Percentiles rank a stretch among this genome's conserved stretches.
These are phyloP conservation scores for Boletus sp. DNA, from an alignment of 768 basidiomycete species.

Conservation along the genomic window DNA sequence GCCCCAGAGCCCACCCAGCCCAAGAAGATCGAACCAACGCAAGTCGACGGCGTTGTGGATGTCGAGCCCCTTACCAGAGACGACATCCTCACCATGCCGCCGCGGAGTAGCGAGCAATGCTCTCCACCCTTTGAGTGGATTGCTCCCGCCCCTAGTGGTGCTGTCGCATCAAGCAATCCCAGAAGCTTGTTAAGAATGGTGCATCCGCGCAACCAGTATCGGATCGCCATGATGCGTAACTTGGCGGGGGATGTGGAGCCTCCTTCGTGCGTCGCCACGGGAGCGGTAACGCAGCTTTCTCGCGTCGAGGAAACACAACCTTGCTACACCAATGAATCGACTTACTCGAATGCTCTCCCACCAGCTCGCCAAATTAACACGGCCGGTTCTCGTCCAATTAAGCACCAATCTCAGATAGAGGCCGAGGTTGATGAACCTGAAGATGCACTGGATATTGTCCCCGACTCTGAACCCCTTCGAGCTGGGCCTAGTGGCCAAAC, in stretches of 20 bases:
- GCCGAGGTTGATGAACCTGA: slow-evolving; percentile 21
- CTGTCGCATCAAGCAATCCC: slow-evolving; percentile 25
- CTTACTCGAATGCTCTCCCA: neutral
- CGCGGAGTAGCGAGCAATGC: neutral
- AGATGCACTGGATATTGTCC: slow-evolving; percentile 48
- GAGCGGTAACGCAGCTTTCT: slow-evolving; percentile 17
- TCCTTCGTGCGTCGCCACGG: slow-evolving; percentile 8
- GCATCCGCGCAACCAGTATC: slow-evolving; percentile 32
- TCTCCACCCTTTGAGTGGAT: slow-evolving; percentile 23
- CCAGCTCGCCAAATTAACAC: neutral
- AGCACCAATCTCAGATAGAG: neutral
- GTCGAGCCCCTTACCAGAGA: slow-evolving; percentile 1
- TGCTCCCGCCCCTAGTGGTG: slow-evolving; percentile 12
- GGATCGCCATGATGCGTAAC: slow-evolving; percentile 25
- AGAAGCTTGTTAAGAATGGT: slow-evolving; percentile 33
- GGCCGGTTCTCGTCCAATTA: neutral
- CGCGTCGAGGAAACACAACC: slow-evolving; percentile 18
- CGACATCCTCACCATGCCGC: neutral
- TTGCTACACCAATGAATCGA: neutral
- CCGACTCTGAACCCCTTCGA: slow-evolving; percentile 59
- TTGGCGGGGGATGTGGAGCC: slow-evolving; percentile 21
- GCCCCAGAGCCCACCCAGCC: slow-evolving; percentile 19
- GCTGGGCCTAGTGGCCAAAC: slow-evolving; percentile 24
- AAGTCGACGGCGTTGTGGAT: slow-evolving; percentile 1
- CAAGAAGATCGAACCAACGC: slow-evolving; percentile 5